These are phyloP conservation scores for Ustilago hordei DNA, from an alignment of 1,284 basidiomycete species.

Conservation along the genomic window DNA sequence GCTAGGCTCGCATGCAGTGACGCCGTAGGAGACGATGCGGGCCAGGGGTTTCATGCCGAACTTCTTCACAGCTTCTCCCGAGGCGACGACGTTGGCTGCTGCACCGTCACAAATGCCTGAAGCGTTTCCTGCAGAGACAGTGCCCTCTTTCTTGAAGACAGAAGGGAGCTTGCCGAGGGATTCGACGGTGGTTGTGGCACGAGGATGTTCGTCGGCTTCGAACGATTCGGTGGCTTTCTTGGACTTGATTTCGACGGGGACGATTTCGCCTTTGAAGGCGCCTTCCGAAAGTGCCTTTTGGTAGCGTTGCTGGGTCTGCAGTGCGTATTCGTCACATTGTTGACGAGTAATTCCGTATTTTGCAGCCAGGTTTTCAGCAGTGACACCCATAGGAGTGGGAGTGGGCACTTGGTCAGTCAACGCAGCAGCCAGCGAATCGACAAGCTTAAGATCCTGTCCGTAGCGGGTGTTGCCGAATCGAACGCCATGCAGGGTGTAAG, in stretches of 20 bases:
- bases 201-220: slow-evolving; percentile 73
- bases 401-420: slow-evolving; percentile 73
- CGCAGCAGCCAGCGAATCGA: slow-evolving; percentile 73
- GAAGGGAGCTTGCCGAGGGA: slow-evolving; percentile 87
- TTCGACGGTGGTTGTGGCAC: slow-evolving; percentile 87
- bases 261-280: slow-evolving; percentile 71
- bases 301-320: slow-evolving; percentile 70
- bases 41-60: slow-evolving; percentile 88
- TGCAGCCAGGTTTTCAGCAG: slow-evolving; percentile 87
- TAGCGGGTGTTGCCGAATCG: slow-evolving; percentile 69
- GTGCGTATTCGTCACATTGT: slow-evolving; percentile 77
- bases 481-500: slow-evolving; percentile 73
- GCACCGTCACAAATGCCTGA: slow-evolving; percentile 97
- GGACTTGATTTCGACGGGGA: slow-evolving; percentile 68
- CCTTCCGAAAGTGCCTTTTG: slow-evolving; percentile 71
- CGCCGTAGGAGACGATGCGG: slow-evolving; percentile 79
- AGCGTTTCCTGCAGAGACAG: slow-evolving; percentile 94
- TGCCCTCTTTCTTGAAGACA: slow-evolving; percentile 88
- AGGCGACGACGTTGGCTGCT: slow-evolving; percentile 93
- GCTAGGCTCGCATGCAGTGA: slow-evolving; percentile 74
- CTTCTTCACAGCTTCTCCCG: slow-evolving; percentile 87
- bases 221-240: slow-evolving; percentile 65
- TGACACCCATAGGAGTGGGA: slow-evolving; percentile 75
- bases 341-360: slow-evolving; percentile 87
- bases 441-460: slow-evolving; percentile 74